Conservation (phyloP, 2,329 filamentous ascomycete genomes). For the Cercospora canescens region DNA sequence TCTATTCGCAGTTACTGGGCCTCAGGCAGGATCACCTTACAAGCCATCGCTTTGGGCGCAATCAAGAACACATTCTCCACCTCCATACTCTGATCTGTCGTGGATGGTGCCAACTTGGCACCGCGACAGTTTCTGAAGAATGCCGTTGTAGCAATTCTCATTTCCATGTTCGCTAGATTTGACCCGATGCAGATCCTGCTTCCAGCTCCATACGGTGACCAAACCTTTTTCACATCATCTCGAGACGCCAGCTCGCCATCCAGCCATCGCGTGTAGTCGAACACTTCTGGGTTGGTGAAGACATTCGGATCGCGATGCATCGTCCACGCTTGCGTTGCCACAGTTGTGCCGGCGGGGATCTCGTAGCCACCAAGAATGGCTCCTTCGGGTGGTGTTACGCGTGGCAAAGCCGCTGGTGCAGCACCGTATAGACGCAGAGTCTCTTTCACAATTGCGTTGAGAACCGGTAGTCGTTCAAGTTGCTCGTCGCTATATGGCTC, state of each 20-base stretch:
- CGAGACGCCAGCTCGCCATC: background rate
- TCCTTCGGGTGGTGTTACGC: constrained; percentile 38
- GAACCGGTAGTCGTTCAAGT: constrained; percentile 33
- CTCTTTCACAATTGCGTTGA: constrained; percentile 42
- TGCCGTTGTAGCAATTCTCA: constrained; percentile 19
- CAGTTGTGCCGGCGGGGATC: constrained; percentile 38
- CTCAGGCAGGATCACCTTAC: constrained; percentile 1
- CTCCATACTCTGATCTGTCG: constrained; percentile 23
- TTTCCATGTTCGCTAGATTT: constrained; percentile 26
- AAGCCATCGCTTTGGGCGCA: constrained; percentile 6
- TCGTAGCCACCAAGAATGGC: constrained; percentile 37
- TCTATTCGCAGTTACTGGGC: background rate
- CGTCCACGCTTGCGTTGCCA: constrained; percentile 42
- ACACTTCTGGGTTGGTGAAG: constrained; percentile 18
- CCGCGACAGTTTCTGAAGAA: constrained; percentile 24
- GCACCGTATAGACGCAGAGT: constrained; percentile 39
- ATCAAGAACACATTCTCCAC: constrained; percentile 17
- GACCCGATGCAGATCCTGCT: constrained; percentile 23
- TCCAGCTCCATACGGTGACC: constrained; percentile 21
- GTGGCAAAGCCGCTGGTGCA: constrained; percentile 38
- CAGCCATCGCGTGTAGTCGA: constrained; percentile 17
- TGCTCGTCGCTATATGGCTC: constrained; percentile 27
- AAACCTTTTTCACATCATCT: constrained; percentile 12
- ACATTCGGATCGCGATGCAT: constrained; percentile 39
- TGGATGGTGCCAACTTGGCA: constrained; percentile 17